phyloP scores from a whole-genome alignment of 1,139 yeast genomes.

The Scheffersomyces titani region DNA sequence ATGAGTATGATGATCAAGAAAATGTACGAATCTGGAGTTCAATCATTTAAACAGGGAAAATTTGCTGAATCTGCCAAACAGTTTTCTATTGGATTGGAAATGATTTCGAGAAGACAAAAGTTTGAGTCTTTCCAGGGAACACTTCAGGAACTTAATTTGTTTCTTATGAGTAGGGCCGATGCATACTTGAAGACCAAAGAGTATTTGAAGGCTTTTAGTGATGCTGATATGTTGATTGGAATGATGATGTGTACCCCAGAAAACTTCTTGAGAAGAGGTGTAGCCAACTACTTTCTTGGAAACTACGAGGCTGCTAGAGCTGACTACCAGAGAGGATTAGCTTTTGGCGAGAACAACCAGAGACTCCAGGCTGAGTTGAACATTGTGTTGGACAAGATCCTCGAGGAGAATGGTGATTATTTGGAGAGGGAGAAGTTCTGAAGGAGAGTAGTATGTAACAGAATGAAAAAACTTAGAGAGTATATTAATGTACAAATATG shows the following conservation, averaged over 20 bases:
- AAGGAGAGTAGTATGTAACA: neutral
- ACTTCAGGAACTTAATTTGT: slow-evolving; percentile 71
- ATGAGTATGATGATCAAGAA: slow-evolving; percentile 69
- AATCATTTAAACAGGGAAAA: slow-evolving; percentile 61
- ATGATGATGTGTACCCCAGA: slow-evolving; percentile 72
- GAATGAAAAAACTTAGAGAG: neutral
- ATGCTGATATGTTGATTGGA: slow-evolving; percentile 70
- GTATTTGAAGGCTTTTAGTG: slow-evolving; percentile 76
- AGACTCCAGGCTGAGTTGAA: slow-evolving; percentile 42
- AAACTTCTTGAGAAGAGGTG: slow-evolving; percentile 80
- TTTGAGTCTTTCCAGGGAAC: slow-evolving; percentile 85
- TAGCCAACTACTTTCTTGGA: slow-evolving; percentile 69
- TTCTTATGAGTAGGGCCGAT: slow-evolving; percentile 82
- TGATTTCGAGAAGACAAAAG: slow-evolving; percentile 78
- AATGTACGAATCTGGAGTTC: slow-evolving; percentile 72
- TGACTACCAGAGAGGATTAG: slow-evolving; percentile 76
- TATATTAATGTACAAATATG: neutral
- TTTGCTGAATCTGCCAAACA: slow-evolving; percentile 72
- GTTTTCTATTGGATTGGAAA: slow-evolving; percentile 75
- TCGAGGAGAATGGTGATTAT: slow-evolving; percentile 53
- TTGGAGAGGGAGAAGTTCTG: slow-evolving; percentile 8
- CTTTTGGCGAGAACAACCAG: slow-evolving; percentile 57
- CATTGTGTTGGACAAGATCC: slow-evolving; percentile 46
- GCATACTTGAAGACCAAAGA: slow-evolving; percentile 67
- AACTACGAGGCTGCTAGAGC: slow-evolving; percentile 72